Percentiles rank a stretch among this genome's conserved stretches.
Evolutionary conservation across 495 filamentous ascomycete genomes (phyloP).

Genomic region (Neurospora sp.): DNA sequence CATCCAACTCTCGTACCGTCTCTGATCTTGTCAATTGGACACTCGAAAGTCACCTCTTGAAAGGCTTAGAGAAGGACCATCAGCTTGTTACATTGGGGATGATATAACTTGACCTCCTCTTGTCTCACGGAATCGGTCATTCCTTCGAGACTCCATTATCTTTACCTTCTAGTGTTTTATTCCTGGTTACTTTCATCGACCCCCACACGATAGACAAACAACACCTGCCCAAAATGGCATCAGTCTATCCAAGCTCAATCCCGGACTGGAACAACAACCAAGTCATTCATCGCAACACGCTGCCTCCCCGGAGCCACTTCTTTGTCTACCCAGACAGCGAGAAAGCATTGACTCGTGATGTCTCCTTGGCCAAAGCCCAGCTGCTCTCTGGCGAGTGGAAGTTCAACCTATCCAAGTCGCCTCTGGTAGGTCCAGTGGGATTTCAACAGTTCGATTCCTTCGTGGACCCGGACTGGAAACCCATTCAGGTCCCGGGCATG

Average conservation of each 20-base stretch:
- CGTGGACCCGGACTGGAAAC: slow-evolving; percentile 36
- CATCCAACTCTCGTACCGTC: not conserved
- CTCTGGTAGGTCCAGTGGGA: slow-evolving; percentile 35
- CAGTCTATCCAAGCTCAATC: slow-evolving; percentile 6
- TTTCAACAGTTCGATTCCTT: slow-evolving; percentile 22
- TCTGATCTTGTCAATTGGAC: not conserved
- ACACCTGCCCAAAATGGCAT: not conserved
- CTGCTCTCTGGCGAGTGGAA: slow-evolving; percentile 49
- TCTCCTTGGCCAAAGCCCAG: slow-evolving; percentile 25
- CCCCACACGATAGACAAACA: not conserved
- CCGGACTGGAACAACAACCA: slow-evolving; percentile 53
- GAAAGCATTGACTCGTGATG: slow-evolving; percentile 24
- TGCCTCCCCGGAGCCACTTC: slow-evolving; percentile 52
- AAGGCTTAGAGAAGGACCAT: not conserved
- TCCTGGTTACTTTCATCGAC: not conserved
- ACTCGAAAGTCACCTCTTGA: not conserved
- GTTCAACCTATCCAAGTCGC: slow-evolving; percentile 43
- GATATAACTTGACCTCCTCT: not conserved
- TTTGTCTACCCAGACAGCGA: slow-evolving; percentile 33
- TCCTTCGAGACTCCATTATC: not conserved
- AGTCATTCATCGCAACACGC: slow-evolving; percentile 52
- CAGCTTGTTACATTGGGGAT: not conserved
- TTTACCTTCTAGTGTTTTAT: not conserved
- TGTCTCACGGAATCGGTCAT: not conserved
- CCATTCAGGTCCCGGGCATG: slow-evolving; percentile 54